Conservation (phyloP, 2,329 filamentous ascomycete species). For the Paraphaeosphaeria sporulosa region DNA sequence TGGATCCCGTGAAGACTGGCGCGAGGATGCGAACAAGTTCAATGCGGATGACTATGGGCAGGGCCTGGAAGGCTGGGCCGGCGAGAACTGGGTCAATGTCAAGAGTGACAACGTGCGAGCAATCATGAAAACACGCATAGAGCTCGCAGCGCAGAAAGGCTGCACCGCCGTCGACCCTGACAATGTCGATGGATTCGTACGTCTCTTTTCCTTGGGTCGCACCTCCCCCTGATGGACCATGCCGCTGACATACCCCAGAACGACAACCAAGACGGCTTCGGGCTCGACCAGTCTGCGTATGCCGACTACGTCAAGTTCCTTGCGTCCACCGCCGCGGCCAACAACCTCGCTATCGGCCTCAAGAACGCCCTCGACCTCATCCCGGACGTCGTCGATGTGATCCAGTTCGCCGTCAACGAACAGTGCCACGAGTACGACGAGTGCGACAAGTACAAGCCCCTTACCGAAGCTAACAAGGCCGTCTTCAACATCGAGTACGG, state of each 20-base stretch:
- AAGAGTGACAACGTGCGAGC: conserved; percentile 63
- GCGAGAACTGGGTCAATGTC: conserved; percentile 72
- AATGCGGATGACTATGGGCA: conserved; percentile 53
- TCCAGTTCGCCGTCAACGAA: conserved; percentile 74
- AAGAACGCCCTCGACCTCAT: conserved; percentile 73
- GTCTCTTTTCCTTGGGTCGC: conserved; percentile 24
- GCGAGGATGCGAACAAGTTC: conserved; percentile 56
- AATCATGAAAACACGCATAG: conserved; percentile 69
- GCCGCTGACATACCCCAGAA: conserved; percentile 14
- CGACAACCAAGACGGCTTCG: conserved; percentile 66
- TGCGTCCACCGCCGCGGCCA: conserved; percentile 58
- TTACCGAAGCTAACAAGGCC: conserved; percentile 68
- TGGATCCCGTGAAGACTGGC: conserved; percentile 70
- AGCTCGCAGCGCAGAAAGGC: conserved; percentile 65
- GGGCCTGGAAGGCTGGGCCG: conserved; percentile 66
- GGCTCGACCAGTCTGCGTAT: conserved; percentile 64
- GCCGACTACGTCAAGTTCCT: conserved; percentile 68
- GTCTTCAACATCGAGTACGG: conserved; percentile 77
- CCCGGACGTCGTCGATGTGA: conserved; percentile 53
- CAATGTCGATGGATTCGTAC: conserved; percentile 70
- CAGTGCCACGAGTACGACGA: conserved; percentile 65
- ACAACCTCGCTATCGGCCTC: conserved; percentile 68
- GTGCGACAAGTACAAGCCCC: conserved; percentile 61
- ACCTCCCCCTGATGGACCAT: background rate
- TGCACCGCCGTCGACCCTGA: conserved; percentile 74